Percentiles rank a stretch among this genome's conserved stretches.
phyloP scores from a whole-genome alignment of 441 rosid genomes.

The Theobroma grandiflorum region DNA sequence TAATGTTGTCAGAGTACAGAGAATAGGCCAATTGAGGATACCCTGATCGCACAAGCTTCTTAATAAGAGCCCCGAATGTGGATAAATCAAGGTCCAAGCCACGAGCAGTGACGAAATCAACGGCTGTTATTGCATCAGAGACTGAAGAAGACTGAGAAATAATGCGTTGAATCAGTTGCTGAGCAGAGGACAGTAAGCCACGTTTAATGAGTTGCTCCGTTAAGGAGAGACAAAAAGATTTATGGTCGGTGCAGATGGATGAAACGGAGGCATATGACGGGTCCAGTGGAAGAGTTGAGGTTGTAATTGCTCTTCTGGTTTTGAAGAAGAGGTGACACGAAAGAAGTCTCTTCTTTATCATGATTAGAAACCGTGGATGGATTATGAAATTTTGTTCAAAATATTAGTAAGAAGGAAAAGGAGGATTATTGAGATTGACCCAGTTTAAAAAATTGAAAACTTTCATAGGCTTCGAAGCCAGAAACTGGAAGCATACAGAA shows the following conservation, averaged over 20 bases:
- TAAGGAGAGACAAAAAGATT: slow-evolving; percentile 48
- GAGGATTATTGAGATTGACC: neutral
- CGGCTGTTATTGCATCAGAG: slow-evolving; percentile 43
- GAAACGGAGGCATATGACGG: slow-evolving; percentile 29
- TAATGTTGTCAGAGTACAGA: slow-evolving; percentile 43
- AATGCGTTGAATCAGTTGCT: slow-evolving; percentile 46
- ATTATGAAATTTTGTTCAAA: neutral
- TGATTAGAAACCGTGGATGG: neutral
- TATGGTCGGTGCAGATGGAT: slow-evolving; percentile 37
- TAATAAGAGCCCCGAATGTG: slow-evolving; percentile 42
- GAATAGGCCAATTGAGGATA: slow-evolving; percentile 45
- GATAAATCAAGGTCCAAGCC: slow-evolving; percentile 53
- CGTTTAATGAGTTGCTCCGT: slow-evolving; percentile 44
- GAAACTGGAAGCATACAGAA: too few relatives aligned
- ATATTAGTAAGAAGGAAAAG: neutral
- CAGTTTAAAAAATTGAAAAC: neutral
- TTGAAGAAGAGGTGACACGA: slow-evolving; percentile 28
- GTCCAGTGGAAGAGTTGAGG: slow-evolving; percentile 43
- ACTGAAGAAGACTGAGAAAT: slow-evolving; percentile 40
- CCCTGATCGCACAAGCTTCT: slow-evolving; percentile 54
- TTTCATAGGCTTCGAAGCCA: too few relatives aligned
- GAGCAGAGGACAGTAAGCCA: slow-evolving; percentile 48
- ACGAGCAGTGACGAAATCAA: slow-evolving; percentile 43
- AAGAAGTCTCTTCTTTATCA: slow-evolving; percentile 26
- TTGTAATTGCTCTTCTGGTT: slow-evolving; percentile 41